A percentile compares a stretch with the other conserved stretches of the same genome.
These are phyloP conservation scores for Hypoxylon lienhwacheense DNA, from an alignment of 495 filamentous ascomycete genomes.

Conservation along the genomic window DNA sequence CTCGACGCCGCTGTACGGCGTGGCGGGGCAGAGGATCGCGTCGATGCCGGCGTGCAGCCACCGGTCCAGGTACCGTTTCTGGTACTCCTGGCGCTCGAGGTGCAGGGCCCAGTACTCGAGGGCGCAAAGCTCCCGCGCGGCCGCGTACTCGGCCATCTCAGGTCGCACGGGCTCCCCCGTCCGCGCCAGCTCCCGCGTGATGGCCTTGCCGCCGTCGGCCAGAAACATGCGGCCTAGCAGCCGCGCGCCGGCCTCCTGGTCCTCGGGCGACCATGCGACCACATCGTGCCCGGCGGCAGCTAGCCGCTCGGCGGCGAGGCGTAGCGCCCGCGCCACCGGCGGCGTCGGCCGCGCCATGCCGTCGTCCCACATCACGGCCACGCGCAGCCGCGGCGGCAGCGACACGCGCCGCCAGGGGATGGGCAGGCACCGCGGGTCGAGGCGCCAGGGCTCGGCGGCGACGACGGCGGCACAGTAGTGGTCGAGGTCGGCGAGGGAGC, in stretches of 20 bases:
- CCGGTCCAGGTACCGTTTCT: constrained; percentile 73
- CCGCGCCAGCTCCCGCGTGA: constrained; percentile 69
- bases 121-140: constrained; percentile 66
- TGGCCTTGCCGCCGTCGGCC: constrained; percentile 76
- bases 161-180: constrained; percentile 74
- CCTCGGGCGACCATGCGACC: constrained; percentile 61
- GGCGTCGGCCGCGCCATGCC: constrained; percentile 78
- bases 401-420: constrained; percentile 68
- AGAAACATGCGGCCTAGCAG: constrained; percentile 76
- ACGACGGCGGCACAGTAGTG: constrained; percentile 74
- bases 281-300: constrained; percentile 71
- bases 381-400: constrained; percentile 57
- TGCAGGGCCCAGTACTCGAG: constrained; percentile 75
- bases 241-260: constrained; percentile 64
- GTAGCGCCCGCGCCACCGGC: constrained; percentile 73
- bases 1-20: constrained; percentile 70
- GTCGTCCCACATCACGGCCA: constrained; percentile 74
- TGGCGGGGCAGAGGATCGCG: constrained; percentile 69
- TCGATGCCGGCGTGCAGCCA: constrained; percentile 70
- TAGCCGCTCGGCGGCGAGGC: constrained; percentile 63
- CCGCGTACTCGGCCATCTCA: constrained; percentile 58
- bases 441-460: constrained; percentile 78
- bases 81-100: constrained; percentile 67
- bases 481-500: constrained; percentile 71
- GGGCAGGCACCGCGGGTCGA: constrained; percentile 77